phyloP scores from a whole-genome alignment of 371 early-diverging fungal species.

The Lichtheimia corymbifera region DNA sequence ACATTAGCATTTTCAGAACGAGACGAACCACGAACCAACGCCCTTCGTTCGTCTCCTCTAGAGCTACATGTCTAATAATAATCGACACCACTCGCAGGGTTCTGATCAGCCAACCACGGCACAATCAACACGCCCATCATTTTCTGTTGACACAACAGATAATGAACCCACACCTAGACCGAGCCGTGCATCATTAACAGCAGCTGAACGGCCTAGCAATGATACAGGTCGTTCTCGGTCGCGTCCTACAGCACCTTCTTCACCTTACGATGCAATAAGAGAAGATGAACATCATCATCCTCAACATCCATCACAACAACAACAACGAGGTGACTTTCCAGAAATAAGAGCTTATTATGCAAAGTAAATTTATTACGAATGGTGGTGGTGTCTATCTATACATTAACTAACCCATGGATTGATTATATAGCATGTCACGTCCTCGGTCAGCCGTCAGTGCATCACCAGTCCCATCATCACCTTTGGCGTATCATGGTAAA shows the following conservation, averaged over 20 bases:
- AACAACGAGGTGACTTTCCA: slow-evolving; percentile 27
- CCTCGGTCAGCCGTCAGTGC: not conserved
- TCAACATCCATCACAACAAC: not conserved
- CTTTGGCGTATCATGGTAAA: not conserved
- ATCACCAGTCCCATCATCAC: slow-evolving; percentile 2
- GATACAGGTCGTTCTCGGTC: no score
- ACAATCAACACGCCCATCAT: not conserved
- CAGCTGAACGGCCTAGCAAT: no score
- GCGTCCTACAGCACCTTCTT: no score
- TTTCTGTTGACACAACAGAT: not conserved
- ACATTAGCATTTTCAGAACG: no score
- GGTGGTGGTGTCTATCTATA: no score
- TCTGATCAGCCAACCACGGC: slow-evolving; percentile 7
- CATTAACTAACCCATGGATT: not conserved
- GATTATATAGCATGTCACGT: slow-evolving; percentile 10
- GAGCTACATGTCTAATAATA: slow-evolving; percentile 10
- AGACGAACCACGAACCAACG: not conserved
- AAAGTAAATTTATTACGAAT: slow-evolving; percentile 24
- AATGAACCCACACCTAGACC: not conserved
- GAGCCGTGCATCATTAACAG: no score
- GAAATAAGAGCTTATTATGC: slow-evolving; percentile 48
- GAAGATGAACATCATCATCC: no score
- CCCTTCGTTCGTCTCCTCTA: not conserved
- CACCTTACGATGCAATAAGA: no score
- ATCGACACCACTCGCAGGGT: slow-evolving; percentile 13